These are phyloP conservation scores for Hansfordia pulvinata DNA, from an alignment of 2,329 filamentous ascomycete species.

Conservation along the genomic window DNA sequence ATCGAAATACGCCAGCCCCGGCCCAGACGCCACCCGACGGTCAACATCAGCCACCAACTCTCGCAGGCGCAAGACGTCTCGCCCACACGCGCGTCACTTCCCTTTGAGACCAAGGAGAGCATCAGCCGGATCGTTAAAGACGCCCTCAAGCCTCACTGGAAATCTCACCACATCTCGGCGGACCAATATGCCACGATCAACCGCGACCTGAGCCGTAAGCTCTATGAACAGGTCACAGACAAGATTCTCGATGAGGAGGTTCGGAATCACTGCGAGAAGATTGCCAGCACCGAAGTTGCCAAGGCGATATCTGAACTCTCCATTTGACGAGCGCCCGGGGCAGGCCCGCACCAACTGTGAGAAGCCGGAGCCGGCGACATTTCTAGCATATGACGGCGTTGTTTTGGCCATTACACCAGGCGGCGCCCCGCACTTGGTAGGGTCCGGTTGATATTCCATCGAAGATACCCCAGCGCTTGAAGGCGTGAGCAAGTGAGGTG, in stretches of 20 bases:
- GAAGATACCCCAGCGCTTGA: neutral
- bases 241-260: conserved; percentile 49
- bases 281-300: conserved; percentile 67
- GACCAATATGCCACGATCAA: conserved; percentile 92
- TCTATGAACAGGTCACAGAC: conserved; percentile 59
- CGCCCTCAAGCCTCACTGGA: conserved; percentile 73
- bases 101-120: conserved; percentile 73
- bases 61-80: conserved; percentile 49
- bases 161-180: conserved; percentile 64
- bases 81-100: conserved; percentile 51
- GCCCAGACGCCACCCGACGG: conserved; percentile 28
- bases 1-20: conserved; percentile 39
- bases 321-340: no score
- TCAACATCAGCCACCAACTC: conserved; percentile 20
- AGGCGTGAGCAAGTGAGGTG: neutral
- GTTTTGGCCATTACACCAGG: neutral
- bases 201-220: conserved; percentile 70
- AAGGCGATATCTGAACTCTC: conserved; percentile 53
- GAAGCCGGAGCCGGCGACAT: conserved; percentile 21
- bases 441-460: neutral
- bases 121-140: conserved; percentile 80
- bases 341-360: no score
- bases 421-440: no score
- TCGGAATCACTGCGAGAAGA: conserved; percentile 58
- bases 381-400: conserved; percentile 1